Evolutionary conservation across 768 basidiomycete genomes (phyloP), one percentile per base, ranked within the genome.

Genomic region (Ramaria rubella): DNA sequence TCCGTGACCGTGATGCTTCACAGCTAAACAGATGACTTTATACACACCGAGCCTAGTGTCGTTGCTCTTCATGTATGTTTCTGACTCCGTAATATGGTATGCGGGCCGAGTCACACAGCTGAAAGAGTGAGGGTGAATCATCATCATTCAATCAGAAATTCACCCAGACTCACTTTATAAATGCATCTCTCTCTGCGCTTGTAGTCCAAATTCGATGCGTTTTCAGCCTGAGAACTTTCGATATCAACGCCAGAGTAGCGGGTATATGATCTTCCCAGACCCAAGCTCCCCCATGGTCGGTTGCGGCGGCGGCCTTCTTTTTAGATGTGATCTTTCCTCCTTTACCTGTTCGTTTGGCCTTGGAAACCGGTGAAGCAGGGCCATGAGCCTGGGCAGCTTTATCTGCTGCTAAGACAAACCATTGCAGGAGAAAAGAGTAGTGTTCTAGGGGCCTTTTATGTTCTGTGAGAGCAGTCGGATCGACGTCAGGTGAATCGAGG

Each of bases 181-280:
- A 94, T 0, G 82, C 79, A 61, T 97, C 95, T 62, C 85, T 72
- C 67, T 97, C 94, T 0, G 83, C 83, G 5, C 84, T 87, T 6
- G 89, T 90, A 49, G 86, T 83, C 95, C 95, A 98, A 60, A 99
- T 84, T 42, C 94, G 77, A 64, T 90, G 83, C 1, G 87, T 78
- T 64, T 79, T 74, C 57, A 87, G 60, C 55, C 77, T 71, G 36
- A 97, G 76, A 6, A 88, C 81, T 61, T 85, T 89, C 67, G 80
- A 74, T 63, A 96, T 85, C 29, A 91, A 67, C 0, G 72, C 73
- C 14, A 99, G 80, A 5, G 82, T 83, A 2, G 71, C 69, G 0
- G 86, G 82, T 42, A 96, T 83, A 58, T 92, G 87, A 56, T 82
- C 81, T 23, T 75, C 70, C 94, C 94, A 96, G 2, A 81, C 76